Conservation (phyloP, 768 basidiomycete genomes). For the Russula sp. region DNA sequence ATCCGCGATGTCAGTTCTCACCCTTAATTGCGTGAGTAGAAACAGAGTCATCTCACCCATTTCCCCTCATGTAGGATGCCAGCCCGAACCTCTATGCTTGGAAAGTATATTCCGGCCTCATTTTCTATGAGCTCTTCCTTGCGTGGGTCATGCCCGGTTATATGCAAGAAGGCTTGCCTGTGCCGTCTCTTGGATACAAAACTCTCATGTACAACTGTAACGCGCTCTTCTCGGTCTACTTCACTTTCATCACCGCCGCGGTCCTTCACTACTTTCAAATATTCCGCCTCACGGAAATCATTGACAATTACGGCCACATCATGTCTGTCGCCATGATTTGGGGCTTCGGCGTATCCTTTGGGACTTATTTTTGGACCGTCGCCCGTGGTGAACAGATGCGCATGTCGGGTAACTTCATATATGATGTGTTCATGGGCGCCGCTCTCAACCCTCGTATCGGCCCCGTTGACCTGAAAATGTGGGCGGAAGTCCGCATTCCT, state of each 20-base stretch:
- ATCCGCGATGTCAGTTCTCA: conserved; percentile 54
- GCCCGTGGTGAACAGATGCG: conserved; percentile 74
- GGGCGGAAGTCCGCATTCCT: conserved; percentile 93
- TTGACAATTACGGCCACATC: conserved; percentile 92
- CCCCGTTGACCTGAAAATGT: conserved; percentile 94
- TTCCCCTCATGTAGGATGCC: conserved; percentile 59
- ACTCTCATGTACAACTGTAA: conserved; percentile 97
- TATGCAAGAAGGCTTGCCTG: conserved; percentile 90
- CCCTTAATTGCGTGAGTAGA: background rate
- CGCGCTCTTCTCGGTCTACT: conserved; percentile 77
- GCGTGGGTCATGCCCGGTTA: conserved; percentile 90
- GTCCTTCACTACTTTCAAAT: conserved; percentile 69
- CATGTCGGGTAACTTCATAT: conserved; percentile 92
- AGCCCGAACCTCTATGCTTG: conserved; percentile 83
- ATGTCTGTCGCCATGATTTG: conserved; percentile 95
- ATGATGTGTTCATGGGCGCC: conserved; percentile 97
- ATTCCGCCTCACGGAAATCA: conserved; percentile 90
- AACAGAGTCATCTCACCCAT: background rate
- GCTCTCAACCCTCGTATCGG: conserved; percentile 90
- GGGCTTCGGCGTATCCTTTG: conserved; percentile 74
- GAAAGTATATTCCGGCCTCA: conserved; percentile 84
- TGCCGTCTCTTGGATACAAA: conserved; percentile 89
- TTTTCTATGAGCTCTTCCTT: conserved; percentile 83
- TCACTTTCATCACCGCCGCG: conserved; percentile 68
- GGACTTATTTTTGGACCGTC: conserved; percentile 74